Evolutionary conservation across 78 protist species (phyloP), one percentile per base, ranked within the genome.

Genomic region (Trichosphaerium sp.): DNA sequence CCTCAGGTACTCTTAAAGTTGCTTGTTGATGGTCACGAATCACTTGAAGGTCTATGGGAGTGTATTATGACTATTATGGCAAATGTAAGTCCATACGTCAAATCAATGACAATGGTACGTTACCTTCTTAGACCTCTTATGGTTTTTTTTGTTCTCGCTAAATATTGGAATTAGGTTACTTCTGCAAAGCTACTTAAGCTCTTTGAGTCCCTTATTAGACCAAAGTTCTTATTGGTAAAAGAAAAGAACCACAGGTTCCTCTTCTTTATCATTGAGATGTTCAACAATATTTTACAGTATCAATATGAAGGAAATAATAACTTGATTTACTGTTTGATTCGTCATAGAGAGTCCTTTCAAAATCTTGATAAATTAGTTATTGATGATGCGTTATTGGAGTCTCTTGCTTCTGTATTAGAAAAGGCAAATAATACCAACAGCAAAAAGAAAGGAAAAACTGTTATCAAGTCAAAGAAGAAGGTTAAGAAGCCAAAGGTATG

Each of bases 231-330:
- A n/a, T n/a, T n/a, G n/a, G n/a, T n/a, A n/a, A n/a, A n/a, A n/a
- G n/a, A n/a, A n/a, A n/a, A n/a, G n/a, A 85, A 84, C 23, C 56
- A 78, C 48, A 29, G 59, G 10, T 82, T 56, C 60, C 62, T 82
- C 25, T 63, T 54, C 5, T 58, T 78, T n/a, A 32, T 86, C 23
- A 37, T 82, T 34, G 83, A 83, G 57, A 28, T 65, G 23, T 72
- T 86, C n/a, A 76, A 79, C 28, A 78, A 76, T 39, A 43, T 83
- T 14, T 29, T 86, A 21, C 91, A 86, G 60, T 80, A 86, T 40
- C 88, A 86, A 59, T 86, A 86, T 32, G 86, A 86, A 56, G 86
- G 91, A 12, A 83, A 80, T 49, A 77, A 65, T 11, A 39, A 70
- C 32, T 42, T 86, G 12, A 47, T 82, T 35, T 82, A 82, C 51